These are phyloP conservation scores for Aspergillus aculeatinus DNA, from an alignment of 2,329 filamentous ascomycete species.

Conservation along the genomic window DNA sequence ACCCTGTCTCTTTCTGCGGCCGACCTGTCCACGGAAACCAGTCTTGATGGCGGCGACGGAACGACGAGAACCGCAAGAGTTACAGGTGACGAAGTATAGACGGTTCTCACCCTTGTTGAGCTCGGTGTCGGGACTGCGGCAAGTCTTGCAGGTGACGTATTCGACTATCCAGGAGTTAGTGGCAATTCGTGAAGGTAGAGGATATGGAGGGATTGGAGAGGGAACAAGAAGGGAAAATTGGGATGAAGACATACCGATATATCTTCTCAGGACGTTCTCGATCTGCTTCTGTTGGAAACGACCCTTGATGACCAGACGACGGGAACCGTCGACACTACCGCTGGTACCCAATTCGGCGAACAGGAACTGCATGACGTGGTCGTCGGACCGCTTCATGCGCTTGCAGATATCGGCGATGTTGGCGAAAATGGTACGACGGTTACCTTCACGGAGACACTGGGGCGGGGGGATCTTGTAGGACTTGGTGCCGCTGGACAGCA, in stretches of 20 bases:
- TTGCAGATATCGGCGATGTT: slow-evolving; percentile 99
- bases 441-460: slow-evolving; percentile 98
- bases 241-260: slow-evolving; percentile 69
- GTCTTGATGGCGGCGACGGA: slow-evolving; percentile 98
- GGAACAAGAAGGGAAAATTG: background rate
- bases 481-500: slow-evolving; percentile 82
- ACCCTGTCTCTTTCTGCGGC: slow-evolving; percentile 93
- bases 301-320: slow-evolving; percentile 96
- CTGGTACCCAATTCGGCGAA: slow-evolving; percentile 98
- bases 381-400: slow-evolving; percentile 97
- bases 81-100: slow-evolving; percentile 98
- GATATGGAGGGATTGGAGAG: background rate
- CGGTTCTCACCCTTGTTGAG: slow-evolving; percentile 99
- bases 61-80: slow-evolving; percentile 77
- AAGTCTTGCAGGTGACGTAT: slow-evolving; percentile 99
- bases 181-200: background rate
- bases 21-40: slow-evolving; percentile 99
- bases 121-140: slow-evolving; percentile 89
- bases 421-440: slow-evolving; percentile 99
- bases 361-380: slow-evolving; percentile 95
- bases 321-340: slow-evolving; percentile 89
- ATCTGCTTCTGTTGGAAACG: slow-evolving; percentile 99
- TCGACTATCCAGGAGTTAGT: slow-evolving; percentile 60
- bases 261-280: slow-evolving; percentile 92
- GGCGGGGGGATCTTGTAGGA: slow-evolving; percentile 99